Base-by-base conservation (phyloP, 345 rosid genomes). In the Bruguiera gymnorhiza region DNA sequence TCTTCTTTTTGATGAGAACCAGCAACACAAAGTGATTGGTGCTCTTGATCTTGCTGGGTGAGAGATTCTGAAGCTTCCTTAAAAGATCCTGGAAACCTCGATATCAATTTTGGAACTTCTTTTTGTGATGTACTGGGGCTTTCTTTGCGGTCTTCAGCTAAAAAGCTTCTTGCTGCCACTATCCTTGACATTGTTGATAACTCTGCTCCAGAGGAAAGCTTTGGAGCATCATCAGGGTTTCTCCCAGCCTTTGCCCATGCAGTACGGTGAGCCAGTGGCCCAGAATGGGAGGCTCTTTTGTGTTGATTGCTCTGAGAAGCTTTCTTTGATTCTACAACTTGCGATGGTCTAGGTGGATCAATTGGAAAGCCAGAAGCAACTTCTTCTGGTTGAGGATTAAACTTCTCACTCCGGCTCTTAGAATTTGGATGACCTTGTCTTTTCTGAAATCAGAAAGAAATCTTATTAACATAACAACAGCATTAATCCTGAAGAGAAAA, bases 281-380 rank as follows among this genome's bases (percentile, higher is more conserved):
- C 99, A 0, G 97, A 95, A 77, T 95, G 93, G 72, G 90, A 91
- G 72, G 89, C 97, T 80, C 96, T 82, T 77, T 88, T 92, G 66
- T 81, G 90, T 71, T 82, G 85, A 73, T 85, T 84, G 21, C 87
- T 94, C 54, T 78, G 90, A 62, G 88, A 69, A 69, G 84, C 92
- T 46, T 78, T 75, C 76, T 73, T 83, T 69, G 87, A 75, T 69
- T 92, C 99, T 63, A 75, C 70, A 26, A 78, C 89, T 69, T 92
- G 99, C 30, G 98, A 88, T 65, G 86, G 80, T 76, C 97, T 88
- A 62, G 97, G 97, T 30, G 99, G 99, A 73, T 95, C 99, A 5
- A 95, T 88, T 13, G 99, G 99, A 79, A 95, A 95, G 62, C 99
- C 99, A 37, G 99, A 95, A 55, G 99, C 99, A 75, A 83, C 96